Conservation (phyloP, 306 rosid genomes). For the Quillaja saponaria region DNA sequence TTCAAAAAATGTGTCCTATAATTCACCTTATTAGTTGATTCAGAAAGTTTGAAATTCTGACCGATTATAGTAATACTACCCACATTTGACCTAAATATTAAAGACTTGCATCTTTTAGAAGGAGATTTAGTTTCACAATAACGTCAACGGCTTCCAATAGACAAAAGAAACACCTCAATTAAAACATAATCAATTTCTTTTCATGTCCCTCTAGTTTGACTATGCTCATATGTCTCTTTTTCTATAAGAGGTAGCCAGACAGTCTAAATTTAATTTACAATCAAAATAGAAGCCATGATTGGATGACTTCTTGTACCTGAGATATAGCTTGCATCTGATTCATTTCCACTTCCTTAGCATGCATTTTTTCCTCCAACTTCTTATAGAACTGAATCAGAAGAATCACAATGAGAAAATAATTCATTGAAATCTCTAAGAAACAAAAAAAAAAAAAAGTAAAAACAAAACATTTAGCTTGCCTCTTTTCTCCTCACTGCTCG, state of each 20-base stretch:
- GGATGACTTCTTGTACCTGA: slow-evolving; percentile 38
- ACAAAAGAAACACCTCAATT: not conserved
- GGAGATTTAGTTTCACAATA: too few species aligned
- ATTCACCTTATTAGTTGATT: too few species aligned
- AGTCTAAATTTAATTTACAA: slow-evolving; percentile 2
- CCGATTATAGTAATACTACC: too few species aligned
- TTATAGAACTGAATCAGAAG: slow-evolving; percentile 44
- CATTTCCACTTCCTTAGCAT: slow-evolving; percentile 57
- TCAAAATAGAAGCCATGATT: slow-evolving; percentile 9
- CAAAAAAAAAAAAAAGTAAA: slow-evolving; percentile 2
- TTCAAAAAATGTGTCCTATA: too few species aligned
- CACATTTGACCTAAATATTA: too few species aligned
- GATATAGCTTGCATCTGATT: slow-evolving; percentile 57
- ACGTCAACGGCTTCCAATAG: too few species aligned
- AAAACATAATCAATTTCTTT: not conserved
- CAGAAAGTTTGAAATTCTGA: too few species aligned
- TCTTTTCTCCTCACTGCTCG: slow-evolving; percentile 74
- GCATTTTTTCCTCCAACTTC: slow-evolving; percentile 63
- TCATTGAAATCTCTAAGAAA: slow-evolving; percentile 10
- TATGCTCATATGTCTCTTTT: not conserved
- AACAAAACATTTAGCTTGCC: slow-evolving; percentile 42
- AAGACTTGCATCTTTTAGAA: too few species aligned
- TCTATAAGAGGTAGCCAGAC: slow-evolving; percentile 8
- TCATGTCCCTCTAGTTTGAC: slow-evolving; percentile 8
- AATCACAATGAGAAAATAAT: slow-evolving; percentile 28